phyloP scores from a whole-genome alignment of 176 grass and related monocot genomes.

The Carex scoparia region DNA sequence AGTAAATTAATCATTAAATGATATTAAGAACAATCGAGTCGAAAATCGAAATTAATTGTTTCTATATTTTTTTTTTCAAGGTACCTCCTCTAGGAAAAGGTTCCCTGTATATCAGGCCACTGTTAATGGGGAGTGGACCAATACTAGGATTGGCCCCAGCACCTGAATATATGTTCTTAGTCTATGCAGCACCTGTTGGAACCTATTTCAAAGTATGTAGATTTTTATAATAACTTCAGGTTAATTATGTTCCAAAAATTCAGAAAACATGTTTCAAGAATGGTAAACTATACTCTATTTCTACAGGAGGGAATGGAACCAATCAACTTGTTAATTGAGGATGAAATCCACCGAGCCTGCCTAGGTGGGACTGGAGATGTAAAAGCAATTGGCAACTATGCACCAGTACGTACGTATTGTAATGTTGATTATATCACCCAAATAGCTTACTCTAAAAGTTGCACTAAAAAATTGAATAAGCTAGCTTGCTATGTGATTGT shows the following conservation, averaged over 20 bases:
- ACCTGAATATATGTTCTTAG: constrained; percentile 75
- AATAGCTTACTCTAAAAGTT: neutral
- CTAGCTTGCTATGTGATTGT: neutral
- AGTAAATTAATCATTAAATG: neutral
- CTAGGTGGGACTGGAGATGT: constrained; percentile 80
- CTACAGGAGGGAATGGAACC: constrained; percentile 59
- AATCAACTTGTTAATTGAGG: constrained; percentile 56
- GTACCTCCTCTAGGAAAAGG: constrained; percentile 84
- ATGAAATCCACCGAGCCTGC: constrained; percentile 58
- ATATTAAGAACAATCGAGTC: neutral
- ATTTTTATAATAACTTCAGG: neutral
- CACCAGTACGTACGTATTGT: constrained; percentile 56
- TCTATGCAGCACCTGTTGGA: constrained; percentile 75
- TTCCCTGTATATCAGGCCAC: constrained; percentile 69
- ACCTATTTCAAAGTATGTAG: constrained; percentile 72
- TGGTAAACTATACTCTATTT: neutral
- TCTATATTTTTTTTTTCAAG: constrained; percentile 21
- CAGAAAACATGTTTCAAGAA: neutral
- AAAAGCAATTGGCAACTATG: constrained; percentile 88
- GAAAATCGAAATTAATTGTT: neutral
- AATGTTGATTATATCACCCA: neutral
- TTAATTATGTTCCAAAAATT: neutral
- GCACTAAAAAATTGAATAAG: neutral
- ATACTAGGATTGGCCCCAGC: constrained; percentile 70
- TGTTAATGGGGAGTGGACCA: constrained; percentile 81